These are phyloP conservation scores for Mrakia blollopis DNA, from an alignment of 768 basidiomycete genomes.

Conservation along the genomic window DNA sequence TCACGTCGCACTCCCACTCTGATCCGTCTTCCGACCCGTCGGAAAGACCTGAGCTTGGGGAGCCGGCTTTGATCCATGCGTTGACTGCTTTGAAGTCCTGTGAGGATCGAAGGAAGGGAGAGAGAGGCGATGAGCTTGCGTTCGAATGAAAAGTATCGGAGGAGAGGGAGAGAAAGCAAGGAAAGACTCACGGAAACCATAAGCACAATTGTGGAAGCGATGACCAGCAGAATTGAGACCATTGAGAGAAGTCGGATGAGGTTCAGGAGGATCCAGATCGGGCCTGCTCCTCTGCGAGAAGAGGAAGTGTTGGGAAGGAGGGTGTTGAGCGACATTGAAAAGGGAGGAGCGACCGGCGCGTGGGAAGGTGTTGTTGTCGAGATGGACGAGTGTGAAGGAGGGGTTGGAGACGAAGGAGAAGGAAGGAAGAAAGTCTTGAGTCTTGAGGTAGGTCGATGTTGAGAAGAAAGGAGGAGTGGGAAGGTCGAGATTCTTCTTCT, in stretches of 20 bases:
- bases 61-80: constrained; percentile 38
- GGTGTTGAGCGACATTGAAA: background rate
- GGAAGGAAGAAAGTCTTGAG: background rate
- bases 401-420: background rate
- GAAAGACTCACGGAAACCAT: constrained; percentile 35
- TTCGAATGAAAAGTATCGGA: too few species aligned
- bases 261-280: constrained; percentile 57
- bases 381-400: background rate
- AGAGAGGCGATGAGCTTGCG: constrained; percentile 51
- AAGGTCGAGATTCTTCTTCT: too few species aligned
- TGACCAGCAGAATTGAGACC: constrained; percentile 61
- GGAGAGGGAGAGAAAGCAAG: constrained; percentile 45
- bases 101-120: constrained; percentile 46
- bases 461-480: too few species aligned
- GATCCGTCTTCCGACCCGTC: constrained; percentile 28
- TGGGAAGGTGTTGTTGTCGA: background rate
- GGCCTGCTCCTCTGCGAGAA: constrained; percentile 35
- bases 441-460: too few species aligned
- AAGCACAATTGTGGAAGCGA: constrained; percentile 57
- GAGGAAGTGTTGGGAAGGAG: background rate
- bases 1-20: constrained; percentile 65
- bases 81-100: constrained; percentile 71
- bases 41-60: constrained; percentile 27
- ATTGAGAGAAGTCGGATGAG: constrained; percentile 71
- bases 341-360: background rate